A percentile compares a stretch with the other conserved stretches of the same genome.
Evolutionary conservation across 202 grass and related monocot genomes (phyloP).

Genomic region (Carex sylvatica): DNA sequence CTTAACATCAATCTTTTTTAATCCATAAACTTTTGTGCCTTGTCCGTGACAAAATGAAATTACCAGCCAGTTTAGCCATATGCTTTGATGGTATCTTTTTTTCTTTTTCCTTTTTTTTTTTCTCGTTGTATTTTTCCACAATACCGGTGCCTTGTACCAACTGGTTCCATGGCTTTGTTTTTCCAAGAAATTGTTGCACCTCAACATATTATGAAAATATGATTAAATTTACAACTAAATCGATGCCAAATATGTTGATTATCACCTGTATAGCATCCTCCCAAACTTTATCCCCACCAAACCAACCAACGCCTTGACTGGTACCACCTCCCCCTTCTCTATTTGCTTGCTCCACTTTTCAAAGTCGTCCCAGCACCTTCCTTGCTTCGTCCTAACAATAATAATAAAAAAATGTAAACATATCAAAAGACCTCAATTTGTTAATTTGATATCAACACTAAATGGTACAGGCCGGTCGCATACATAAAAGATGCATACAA

Average conservation of each 20-base stretch:
- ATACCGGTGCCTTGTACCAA: background rate
- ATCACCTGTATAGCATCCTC: conserved; percentile 51
- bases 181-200: background rate
- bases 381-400: conserved; percentile 43
- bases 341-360: conserved; percentile 43
- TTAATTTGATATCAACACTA: background rate
- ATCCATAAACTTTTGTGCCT: background rate
- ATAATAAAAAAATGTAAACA: background rate
- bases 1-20: background rate
- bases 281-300: conserved; percentile 54
- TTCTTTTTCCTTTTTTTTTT: background rate
- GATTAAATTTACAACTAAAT: conserved; percentile 32
- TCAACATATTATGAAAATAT: background rate
- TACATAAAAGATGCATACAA: background rate
- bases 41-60: background rate
- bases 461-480: background rate
- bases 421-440: background rate
- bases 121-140: background rate
- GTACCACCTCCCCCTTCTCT: conserved; percentile 29
- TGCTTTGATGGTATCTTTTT: background rate
- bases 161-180: background rate
- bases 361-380: conserved; percentile 37
- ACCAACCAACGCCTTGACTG: conserved; percentile 51
- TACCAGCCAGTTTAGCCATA: background rate
- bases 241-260: conserved; percentile 61